These are phyloP conservation scores for Penicillium robsamsonii DNA, from an alignment of 495 filamentous ascomycete species.

Conservation along the genomic window DNA sequence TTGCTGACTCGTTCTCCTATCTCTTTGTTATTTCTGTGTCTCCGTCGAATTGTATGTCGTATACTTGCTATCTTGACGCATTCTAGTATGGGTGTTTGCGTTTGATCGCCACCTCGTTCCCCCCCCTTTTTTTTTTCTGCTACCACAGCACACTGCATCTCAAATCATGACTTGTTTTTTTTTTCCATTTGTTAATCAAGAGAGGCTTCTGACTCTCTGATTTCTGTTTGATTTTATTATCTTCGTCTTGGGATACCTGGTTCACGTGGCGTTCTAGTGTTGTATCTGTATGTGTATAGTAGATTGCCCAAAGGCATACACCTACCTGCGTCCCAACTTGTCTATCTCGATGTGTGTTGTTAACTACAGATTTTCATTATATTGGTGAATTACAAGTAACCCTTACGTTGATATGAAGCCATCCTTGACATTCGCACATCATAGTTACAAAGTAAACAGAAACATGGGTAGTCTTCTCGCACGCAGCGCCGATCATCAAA, in stretches of 20 bases:
- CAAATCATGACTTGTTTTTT: slow-evolving; percentile 11
- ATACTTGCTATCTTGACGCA: slow-evolving; percentile 15
- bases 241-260: slow-evolving; percentile 8
- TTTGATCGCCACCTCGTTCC: background rate
- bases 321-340: background rate
- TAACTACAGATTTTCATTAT: background rate
- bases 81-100: slow-evolving; percentile 19
- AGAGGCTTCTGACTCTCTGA: background rate
- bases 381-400: background rate
- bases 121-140: background rate
- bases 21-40: slow-evolving; percentile 8
- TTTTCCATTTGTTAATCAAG: background rate
- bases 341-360: background rate
- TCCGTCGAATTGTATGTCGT: slow-evolving; percentile 16
- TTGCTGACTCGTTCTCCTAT: background rate
- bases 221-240: background rate
- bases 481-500: slow-evolving; percentile 6
- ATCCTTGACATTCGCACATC: background rate
- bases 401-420: background rate
- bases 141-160: slow-evolving; percentile 6
- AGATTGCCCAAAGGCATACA: background rate
- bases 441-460: slow-evolving; percentile 43
- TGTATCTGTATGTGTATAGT: slow-evolving; percentile 10
- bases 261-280: slow-evolving; percentile 7
- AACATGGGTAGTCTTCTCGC: slow-evolving; percentile 4